Evolutionary conservation across 768 basidiomycete genomes (phyloP), one percentile per base, ranked within the genome.

Genomic region (Kwoniella mangroviensis): DNA sequence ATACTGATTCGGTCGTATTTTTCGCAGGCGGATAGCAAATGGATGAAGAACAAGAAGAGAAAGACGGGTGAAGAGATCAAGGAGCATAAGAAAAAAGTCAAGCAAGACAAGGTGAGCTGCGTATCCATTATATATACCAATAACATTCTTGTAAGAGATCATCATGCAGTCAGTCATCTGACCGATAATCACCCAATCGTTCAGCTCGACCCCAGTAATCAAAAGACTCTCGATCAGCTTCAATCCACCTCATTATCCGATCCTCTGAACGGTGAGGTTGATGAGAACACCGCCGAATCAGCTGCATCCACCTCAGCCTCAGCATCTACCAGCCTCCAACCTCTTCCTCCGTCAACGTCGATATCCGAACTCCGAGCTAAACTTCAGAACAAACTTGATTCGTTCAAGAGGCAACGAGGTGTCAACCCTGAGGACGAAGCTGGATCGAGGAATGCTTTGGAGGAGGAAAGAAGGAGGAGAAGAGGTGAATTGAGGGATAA

Each of bases 181-280:
- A 56, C 54, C 22, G 15, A 22, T 17, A 13, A 12, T 28, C 60
- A 28, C 28, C 17, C 49, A 15, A n/a, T 4, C 41, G 15, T 24
- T 28, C 73, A 98, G 94, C 91, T 97, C 75, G 94, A 98, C 82
- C 96, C 96, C 1, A 90, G 89, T 6, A 94, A 96, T 84, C 87
- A 94, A 1, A 17, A 60, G 22, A 42, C 58, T 17, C 58, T 60
- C 19, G 58, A 60, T 22, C 58, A 60, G 21, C 15, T 60, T n/a
- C 58, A 60, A 60, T 60, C 41, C 15, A 60, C 58, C 5, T 54
- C 88, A 12, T 83, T 89, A 55, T 80, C 92, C 28, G 92, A 97
- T 68, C 79, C 85, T 55, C 85, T 93, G 41, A 45, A 60, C 41
- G 45, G 34, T 9, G 34, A 26, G n/a, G 49, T 21, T 26, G 34